Evolutionary conservation across 495 filamentous ascomycete genomes (phyloP).

Genomic region (Daldinia bambusicola): DNA sequence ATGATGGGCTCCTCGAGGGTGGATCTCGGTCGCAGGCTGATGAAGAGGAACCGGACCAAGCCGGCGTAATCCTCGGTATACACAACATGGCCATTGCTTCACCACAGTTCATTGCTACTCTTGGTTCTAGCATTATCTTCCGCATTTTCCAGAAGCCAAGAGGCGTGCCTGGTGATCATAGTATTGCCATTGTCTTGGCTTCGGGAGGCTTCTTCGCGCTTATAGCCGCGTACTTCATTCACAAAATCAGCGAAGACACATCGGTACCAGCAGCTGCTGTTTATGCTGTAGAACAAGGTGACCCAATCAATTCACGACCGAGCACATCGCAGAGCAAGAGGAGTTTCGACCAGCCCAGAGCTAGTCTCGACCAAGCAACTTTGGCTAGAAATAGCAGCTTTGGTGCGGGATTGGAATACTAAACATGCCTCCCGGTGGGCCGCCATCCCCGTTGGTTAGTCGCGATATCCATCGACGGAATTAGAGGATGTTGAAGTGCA

Average conservation of each 20-base stretch:
- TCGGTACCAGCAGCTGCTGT: constrained; percentile 49
- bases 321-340: constrained; percentile 48
- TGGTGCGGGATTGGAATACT: constrained; percentile 58
- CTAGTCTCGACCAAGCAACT: constrained; percentile 56
- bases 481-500: constrained; percentile 2
- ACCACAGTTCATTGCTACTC: constrained; percentile 87
- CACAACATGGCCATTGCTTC: constrained; percentile 92
- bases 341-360: constrained; percentile 48
- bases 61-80: constrained; percentile 87
- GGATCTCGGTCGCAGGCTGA: constrained; percentile 48
- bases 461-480: neutral
- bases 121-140: constrained; percentile 84
- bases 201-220: constrained; percentile 82
- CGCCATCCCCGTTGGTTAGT: constrained; percentile 1
- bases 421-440: constrained; percentile 25
- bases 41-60: constrained; percentile 72
- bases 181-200: constrained; percentile 84
- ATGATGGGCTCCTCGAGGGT: constrained; percentile 36
- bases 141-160: constrained; percentile 81
- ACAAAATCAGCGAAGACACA: constrained; percentile 58
- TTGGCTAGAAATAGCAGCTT: constrained; percentile 59
- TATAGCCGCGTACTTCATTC: constrained; percentile 75
- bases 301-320: constrained; percentile 43
- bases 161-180: constrained; percentile 82
- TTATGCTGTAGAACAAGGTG: constrained; percentile 55